These are phyloP conservation scores for Neonectria faginata DNA, from an alignment of 2,329 filamentous ascomycete genomes.

Conservation along the genomic window DNA sequence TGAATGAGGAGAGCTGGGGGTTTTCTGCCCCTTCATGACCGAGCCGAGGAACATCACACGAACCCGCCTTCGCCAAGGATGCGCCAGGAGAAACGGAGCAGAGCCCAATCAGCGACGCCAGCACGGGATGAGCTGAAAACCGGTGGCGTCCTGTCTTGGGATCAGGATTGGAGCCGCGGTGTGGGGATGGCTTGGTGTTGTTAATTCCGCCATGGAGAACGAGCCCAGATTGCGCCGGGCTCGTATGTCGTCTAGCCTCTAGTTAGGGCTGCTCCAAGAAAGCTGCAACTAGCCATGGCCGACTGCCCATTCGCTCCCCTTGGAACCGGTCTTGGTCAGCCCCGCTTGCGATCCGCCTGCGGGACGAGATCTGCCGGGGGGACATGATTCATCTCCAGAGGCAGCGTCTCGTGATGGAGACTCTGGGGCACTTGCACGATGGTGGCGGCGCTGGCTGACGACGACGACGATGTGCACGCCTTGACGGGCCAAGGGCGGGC, in stretches of 20 bases:
- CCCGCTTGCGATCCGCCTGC: slow-evolving; percentile 10
- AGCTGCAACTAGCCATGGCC: background rate
- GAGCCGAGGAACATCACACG: slow-evolving; percentile 29
- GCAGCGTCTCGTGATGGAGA: background rate
- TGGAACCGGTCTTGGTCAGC: slow-evolving; percentile 14
- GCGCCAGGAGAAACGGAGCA: slow-evolving; percentile 3
- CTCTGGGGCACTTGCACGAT: background rate
- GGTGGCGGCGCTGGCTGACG: background rate
- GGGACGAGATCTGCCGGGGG: slow-evolving; percentile 4
- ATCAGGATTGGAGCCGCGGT: slow-evolving; percentile 20
- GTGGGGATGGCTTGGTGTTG: slow-evolving; percentile 22
- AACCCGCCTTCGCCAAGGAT: slow-evolving; percentile 23
- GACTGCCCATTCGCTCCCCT: background rate
- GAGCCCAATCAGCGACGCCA: slow-evolving; percentile 28
- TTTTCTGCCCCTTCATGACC: background rate
- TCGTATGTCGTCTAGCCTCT: slow-evolving; percentile 4
- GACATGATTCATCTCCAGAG: slow-evolving; percentile 2
- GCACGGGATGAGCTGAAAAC: slow-evolving; percentile 35
- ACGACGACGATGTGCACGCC: background rate
- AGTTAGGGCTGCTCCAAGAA: background rate
- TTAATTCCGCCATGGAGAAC: slow-evolving; percentile 29
- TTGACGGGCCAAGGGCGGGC: background rate
- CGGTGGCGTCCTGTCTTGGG: slow-evolving; percentile 28
- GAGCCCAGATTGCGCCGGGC: background rate
- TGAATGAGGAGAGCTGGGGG: too few species aligned